A percentile compares a stretch with the other conserved stretches of the same genome.
phyloP scores from a whole-genome alignment of 2,329 filamentous ascomycete species.

The Exophiala oligosperma region DNA sequence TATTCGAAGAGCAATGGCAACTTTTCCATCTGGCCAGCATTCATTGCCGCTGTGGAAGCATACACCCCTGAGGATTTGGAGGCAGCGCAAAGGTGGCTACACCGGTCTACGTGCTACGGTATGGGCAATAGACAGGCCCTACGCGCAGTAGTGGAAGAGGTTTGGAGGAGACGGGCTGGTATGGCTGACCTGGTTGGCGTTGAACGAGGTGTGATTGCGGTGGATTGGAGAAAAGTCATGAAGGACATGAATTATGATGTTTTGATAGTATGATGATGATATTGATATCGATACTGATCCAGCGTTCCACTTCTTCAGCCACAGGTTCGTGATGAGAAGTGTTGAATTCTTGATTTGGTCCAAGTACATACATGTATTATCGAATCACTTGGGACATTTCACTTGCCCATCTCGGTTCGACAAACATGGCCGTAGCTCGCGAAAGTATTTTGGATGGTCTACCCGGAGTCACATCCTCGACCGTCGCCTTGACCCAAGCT shows the following conservation, averaged over 20 bases:
- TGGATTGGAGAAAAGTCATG: slow-evolving; percentile 19
- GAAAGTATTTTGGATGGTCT: slow-evolving; percentile 33
- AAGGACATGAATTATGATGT: slow-evolving; percentile 12
- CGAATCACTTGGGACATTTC: slow-evolving; percentile 6
- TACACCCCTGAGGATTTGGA: slow-evolving; percentile 18
- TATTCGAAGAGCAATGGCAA: slow-evolving; percentile 17
- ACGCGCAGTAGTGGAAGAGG: slow-evolving; percentile 8
- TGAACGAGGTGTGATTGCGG: slow-evolving; percentile 1
- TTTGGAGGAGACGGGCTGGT: slow-evolving; percentile 9
- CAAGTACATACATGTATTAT: not conserved
- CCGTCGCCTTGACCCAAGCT: slow-evolving; percentile 38
- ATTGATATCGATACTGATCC: too few species aligned
- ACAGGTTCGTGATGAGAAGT: not conserved
- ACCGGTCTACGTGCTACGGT: slow-evolving; percentile 3
- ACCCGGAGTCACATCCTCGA: slow-evolving; percentile 30
- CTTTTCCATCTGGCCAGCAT: slow-evolving; percentile 28
- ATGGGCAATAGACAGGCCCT: slow-evolving; percentile 12
- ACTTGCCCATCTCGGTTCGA: slow-evolving; percentile 36
- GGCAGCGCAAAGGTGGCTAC: slow-evolving; percentile 6
- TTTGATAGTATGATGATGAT: slow-evolving; percentile 6
- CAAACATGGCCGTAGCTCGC: slow-evolving; percentile 40
- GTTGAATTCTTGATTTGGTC: too few species aligned
- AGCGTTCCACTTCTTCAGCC: not conserved
- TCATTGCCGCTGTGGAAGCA: slow-evolving; percentile 28
- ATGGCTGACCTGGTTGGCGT: not conserved